Base-by-base conservation (phyloP, 2,329 filamentous ascomycete species). In the Plectosphaerella plurivora region DNA sequence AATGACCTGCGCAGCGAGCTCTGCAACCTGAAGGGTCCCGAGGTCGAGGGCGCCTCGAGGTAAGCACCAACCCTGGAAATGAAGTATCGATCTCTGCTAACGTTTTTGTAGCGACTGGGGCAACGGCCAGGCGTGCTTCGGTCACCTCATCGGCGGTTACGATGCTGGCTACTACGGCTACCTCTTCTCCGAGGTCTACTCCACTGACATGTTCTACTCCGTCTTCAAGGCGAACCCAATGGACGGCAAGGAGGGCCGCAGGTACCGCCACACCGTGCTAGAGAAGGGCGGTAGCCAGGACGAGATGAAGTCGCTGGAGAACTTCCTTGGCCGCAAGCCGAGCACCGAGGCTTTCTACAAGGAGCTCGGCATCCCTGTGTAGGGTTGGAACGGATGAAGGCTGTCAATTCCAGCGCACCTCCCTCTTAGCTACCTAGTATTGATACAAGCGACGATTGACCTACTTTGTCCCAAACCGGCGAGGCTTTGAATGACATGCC, bases 151-250 rank as follows among this genome's bases (percentile, higher is more conserved):
- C 55, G 88, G 88, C 50, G 89, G 89, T 2, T 94, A 94, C 63
- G 89, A 93, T 67, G 89, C 89, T 28, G 88, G 89, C 44, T 93
- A 93, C 73, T 94, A 94, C 68, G 83, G 84, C 61, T 88, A 87
- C 64, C 72, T 87, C 35, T 87, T 82, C 57, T 90, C 86, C 1
- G 82, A 90, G 67, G 90, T 94, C 16, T 94, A 92, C 71, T 89
- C 85, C 20, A 81, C 87, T 24, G 89, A 95, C 69, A 93, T 95
- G 88, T 95, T 93, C 76, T 84, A 89, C 70, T 81, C 81, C 0
- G 85, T 88, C 46, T 94, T 94, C 73, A 86, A 87, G 73, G 76
- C 81, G 60, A 77, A 92, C 65, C 89, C 89, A 0, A 91, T 93
- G 88, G 82, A 91, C 66, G 78, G 77, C 33, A 81, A 79, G 58